These are phyloP conservation scores for Arthrinium puccinioides DNA, from an alignment of 2,329 filamentous ascomycete genomes.

Conservation along the genomic window DNA sequence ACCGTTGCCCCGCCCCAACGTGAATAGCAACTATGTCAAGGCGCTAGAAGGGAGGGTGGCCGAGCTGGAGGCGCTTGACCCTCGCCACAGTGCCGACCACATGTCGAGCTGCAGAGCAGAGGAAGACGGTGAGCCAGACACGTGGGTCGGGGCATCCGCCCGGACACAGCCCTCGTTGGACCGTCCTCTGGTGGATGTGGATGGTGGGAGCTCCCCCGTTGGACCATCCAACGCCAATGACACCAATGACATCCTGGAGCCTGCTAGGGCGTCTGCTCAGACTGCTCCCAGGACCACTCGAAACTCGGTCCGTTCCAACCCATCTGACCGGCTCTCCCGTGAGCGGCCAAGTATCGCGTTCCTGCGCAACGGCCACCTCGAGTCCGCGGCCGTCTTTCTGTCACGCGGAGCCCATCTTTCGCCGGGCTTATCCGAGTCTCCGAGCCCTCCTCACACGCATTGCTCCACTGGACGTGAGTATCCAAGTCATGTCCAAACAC, in stretches of 20 bases:
- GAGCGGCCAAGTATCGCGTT: neutral
- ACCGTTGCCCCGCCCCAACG: neutral
- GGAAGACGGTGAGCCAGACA: too few relatives aligned
- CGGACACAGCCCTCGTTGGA: too few relatives aligned
- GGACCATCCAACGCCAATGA: too few relatives aligned
- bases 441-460: neutral
- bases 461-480: neutral
- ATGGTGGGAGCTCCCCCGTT: too few relatives aligned
- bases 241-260: too few relatives aligned
- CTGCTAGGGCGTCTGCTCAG: too few relatives aligned
- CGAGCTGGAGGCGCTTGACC: slow-evolving; percentile 3
- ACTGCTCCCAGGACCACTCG: too few relatives aligned
- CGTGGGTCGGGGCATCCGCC: too few relatives aligned
- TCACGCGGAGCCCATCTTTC: neutral
- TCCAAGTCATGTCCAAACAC: neutral
- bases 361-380: neutral
- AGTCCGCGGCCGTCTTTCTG: neutral
- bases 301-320: too few relatives aligned
- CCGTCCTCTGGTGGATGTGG: too few relatives aligned
- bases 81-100: slow-evolving; percentile 1
- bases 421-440: neutral
- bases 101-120: too few relatives aligned
- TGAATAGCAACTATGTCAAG: slow-evolving; percentile 3
- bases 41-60: slow-evolving; percentile 1
- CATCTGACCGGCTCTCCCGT: too few relatives aligned